Evolutionary conservation across 768 basidiomycete species (phyloP).

Genomic region (Phaeotremella fagi): DNA sequence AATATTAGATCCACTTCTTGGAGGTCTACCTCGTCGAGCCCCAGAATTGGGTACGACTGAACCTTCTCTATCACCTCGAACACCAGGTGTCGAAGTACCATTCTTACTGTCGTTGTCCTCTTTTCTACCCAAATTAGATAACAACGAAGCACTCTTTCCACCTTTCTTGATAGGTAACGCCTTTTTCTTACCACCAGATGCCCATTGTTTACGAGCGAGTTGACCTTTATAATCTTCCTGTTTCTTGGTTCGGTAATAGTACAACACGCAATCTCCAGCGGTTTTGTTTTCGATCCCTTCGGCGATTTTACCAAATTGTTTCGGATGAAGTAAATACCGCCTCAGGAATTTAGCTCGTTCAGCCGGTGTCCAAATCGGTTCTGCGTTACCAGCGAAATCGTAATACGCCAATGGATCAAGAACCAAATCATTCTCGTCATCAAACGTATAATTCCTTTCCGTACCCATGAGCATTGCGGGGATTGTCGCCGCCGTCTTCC

Average conservation of each 20-base stretch:
- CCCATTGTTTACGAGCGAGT: slow-evolving; percentile 25
- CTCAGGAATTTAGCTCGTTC: slow-evolving; percentile 75
- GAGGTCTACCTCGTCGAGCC: background rate
- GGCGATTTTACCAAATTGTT: slow-evolving; percentile 93
- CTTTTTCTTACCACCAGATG: slow-evolving; percentile 21
- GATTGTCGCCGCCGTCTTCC: slow-evolving; percentile 75
- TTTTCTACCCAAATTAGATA: slow-evolving; percentile 28
- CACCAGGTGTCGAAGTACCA: slow-evolving; percentile 13
- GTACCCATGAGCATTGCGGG: slow-evolving; percentile 66
- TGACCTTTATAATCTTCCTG: slow-evolving; percentile 51
- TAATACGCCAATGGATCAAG: slow-evolving; percentile 74
- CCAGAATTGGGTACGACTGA: background rate
- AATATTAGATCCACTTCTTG: background rate
- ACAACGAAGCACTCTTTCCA: slow-evolving; percentile 30
- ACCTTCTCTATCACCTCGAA: background rate
- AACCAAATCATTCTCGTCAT: slow-evolving; percentile 80
- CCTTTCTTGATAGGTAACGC: slow-evolving; percentile 33
- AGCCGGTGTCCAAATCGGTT: slow-evolving; percentile 79
- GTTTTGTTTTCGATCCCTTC: slow-evolving; percentile 72
- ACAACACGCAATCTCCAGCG: slow-evolving; percentile 79
- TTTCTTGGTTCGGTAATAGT: slow-evolving; percentile 94
- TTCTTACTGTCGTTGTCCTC: slow-evolving; percentile 22
- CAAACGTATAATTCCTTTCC: slow-evolving; percentile 51
- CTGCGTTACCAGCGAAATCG: slow-evolving; percentile 60
- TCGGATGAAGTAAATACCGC: slow-evolving; percentile 77